Base-by-base conservation (phyloP, 257 asterid genomes). In the Buddleja alternifolia region DNA sequence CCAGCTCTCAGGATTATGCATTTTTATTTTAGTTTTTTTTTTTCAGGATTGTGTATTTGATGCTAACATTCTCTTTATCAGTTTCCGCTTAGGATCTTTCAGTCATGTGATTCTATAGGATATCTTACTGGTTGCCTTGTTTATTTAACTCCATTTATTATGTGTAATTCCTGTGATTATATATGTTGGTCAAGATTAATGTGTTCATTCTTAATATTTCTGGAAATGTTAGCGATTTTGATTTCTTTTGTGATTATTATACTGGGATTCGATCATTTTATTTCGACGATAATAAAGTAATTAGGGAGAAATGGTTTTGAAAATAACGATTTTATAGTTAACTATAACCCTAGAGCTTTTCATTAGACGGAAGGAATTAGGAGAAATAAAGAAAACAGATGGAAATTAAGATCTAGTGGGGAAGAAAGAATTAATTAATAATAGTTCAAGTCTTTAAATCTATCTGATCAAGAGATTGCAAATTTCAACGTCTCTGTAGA, bases 141-240 rank as follows among this genome's bases (percentile, higher is more conserved):
- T 29, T 29, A 0, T 39, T 40, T 5, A 1, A 1, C 6, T 51
- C 5, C 10, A 21, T 2, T 47, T 8, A 20, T 7, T 42, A 44
- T 12, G 48, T 60, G 51, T 23, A 20, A 60, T 39, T 23, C 20
- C 36, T 60, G 7, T 61, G 53, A 66, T 37, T n/a, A n/a, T n/a
- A n/a, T 23, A 51, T 50, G 39, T 36, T 54, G 45, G 16, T 69
- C 24, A 44, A 58, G 50, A 50, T 57, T n/a, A 32, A 11, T 2
- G 8, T 8, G 57, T 46, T 45, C 34, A n/a, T 25, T 41, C 10
- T 1, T 9, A 11, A 32, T 4, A n/a, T 59, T 61, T 39, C 39
- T 55, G 36, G 56, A 7, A 39, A 40, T 45, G 23, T 51, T 42
- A 10, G 2, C 10, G 21, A 16, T 16, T 63, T 21, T 29, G 58